These are phyloP conservation scores for Globisporangium solare DNA, from an alignment of 352 stramenopile species.

Conservation along the genomic window DNA sequence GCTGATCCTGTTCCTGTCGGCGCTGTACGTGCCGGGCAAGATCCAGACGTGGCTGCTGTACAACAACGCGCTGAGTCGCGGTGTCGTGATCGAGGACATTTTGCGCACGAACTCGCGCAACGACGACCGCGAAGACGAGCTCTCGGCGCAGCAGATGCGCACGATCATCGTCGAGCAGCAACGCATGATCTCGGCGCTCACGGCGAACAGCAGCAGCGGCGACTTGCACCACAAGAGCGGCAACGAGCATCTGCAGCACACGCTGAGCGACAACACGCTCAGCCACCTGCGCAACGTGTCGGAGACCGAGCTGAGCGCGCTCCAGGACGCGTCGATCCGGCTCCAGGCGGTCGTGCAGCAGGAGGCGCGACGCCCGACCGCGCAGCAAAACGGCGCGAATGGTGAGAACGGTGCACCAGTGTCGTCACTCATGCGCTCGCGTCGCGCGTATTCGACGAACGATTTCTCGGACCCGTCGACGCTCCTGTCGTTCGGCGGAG, in stretches of 20 bases:
- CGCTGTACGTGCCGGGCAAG: constrained; percentile 87
- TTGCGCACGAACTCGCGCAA: constrained; percentile 70
- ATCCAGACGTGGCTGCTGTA: constrained; percentile 97
- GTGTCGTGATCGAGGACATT: constrained; percentile 97
- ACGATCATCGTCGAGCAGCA: constrained; percentile 78
- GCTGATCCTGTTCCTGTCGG: constrained; percentile 89
- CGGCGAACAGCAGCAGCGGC: constrained; percentile 48
- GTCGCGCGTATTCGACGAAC: constrained; percentile 56
- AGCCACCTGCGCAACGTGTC: constrained; percentile 64
- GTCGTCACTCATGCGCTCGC: constrained; percentile 42
- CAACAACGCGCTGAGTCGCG: constrained; percentile 95
- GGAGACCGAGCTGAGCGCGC: constrained; percentile 54
- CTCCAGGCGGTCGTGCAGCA: constrained; percentile 61
- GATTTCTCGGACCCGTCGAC: constrained; percentile 34
- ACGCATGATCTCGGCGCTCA: constrained; percentile 65
- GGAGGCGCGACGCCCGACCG: constrained; percentile 29
- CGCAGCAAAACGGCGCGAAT: constrained; percentile 23
- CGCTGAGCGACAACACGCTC: constrained; percentile 65
- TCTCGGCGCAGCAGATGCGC: constrained; percentile 72
- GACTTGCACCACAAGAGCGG: constrained; percentile 27
- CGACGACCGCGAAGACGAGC: constrained; percentile 65
- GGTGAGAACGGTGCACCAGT: constrained; percentile 24
- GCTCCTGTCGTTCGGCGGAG: constrained; percentile 9
- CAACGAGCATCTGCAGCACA: constrained; percentile 45
- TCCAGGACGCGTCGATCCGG: constrained; percentile 58